Evolutionary conservation across 305 asterid genomes (phyloP), one percentile per base, ranked within the genome.

Genomic region (Fraxinus dipetala): DNA sequence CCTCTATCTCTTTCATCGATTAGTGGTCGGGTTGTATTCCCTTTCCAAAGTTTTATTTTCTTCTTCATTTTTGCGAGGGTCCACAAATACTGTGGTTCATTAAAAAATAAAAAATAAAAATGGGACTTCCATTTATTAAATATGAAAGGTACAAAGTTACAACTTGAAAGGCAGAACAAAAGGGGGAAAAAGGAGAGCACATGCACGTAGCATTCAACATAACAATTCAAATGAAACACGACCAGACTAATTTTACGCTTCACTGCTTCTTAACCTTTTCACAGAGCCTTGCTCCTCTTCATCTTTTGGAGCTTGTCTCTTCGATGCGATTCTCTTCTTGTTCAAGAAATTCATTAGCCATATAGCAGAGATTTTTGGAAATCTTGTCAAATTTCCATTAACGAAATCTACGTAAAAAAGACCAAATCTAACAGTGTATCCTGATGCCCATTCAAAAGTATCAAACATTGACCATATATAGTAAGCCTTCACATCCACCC

Each of bases 391-490:
- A 24, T 6, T 5, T 10, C 85, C 89, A 76, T 90, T 86, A 14
- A 24, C 10, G 80, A 7, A 89, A 78, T 90, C 94, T 0, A 85
- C 80, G 9, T 83, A 89, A 0, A 34, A 24, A 4, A 87, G 20
- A 6, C 90, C 90, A 20, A 90, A 88, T 54, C 90, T 78, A 20
- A 69, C 56, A 2, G 86, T 84, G 59, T 85, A 85, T n/a, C 90
- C 93, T 0, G 72, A 48, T 3, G 6, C 30, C 93, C 93, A 87
- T 79, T 88, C 92, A 14, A 35, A 88, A 78, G 63, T 83, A 72
- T 88, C 91, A 5, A 85, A 82, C 72, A 84, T 86, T 11, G 93
- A 80, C 93, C 93, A 90, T 26, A 78, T 80, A 35, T 85, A 85
- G 59, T 79, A 86, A 5, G 90, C 90, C 77, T 85, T 86, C 61